Base-by-base conservation (phyloP, 768 basidiomycete genomes). In the Termitomyces sp. region DNA sequence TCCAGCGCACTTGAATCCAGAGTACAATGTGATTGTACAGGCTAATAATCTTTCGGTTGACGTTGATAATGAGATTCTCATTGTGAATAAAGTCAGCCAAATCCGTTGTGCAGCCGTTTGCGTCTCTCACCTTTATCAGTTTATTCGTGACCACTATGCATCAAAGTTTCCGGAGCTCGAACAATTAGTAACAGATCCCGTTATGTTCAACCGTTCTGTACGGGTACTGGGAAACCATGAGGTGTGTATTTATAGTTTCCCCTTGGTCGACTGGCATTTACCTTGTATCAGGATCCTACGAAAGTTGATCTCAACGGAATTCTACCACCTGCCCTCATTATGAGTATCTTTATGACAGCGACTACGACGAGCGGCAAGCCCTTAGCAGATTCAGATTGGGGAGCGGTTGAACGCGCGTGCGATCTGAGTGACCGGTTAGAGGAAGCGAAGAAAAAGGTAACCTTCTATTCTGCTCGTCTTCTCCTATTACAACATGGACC, bases 1-100 rank as follows among this genome's bases (percentile, higher is more conserved):
- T 35, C 88, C 88, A 24, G 87, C 91, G 1, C 90, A 93, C 68
- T 80, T 94, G 60, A 95, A 96, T 68, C 92, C 94, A 1, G 97
- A 99, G 72, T 99, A 99, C 75, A 85, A 88, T 61, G 79, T 98
- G 60, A 98, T 98, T 65, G 97, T 99, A 5, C 87, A 94, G 64
- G 93, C 97, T 26, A 99, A 99, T 77, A 99, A 99, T 72, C 77
- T 98, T 58, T 93, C 94, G 2, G 97, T 99, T 44, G 97, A 99
- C 66, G 87, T 98, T 6, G 97, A 99, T 73, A 99, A 99, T 65
- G 97, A 99, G 72, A 92, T 98, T 55, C 79, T 99, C 36, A 80
- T 99, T 33, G 95, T 99, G 0, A 93, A 99, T 76, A 99, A 99
- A 80, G 94, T 82, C 64, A 61, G 46, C 43, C 32, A 44, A n/a